A percentile compares a stretch with the other conserved stretches of the same genome.
phyloP scores from a whole-genome alignment of 306 rosid species.

The Psophocarpus tetragonolobus region DNA sequence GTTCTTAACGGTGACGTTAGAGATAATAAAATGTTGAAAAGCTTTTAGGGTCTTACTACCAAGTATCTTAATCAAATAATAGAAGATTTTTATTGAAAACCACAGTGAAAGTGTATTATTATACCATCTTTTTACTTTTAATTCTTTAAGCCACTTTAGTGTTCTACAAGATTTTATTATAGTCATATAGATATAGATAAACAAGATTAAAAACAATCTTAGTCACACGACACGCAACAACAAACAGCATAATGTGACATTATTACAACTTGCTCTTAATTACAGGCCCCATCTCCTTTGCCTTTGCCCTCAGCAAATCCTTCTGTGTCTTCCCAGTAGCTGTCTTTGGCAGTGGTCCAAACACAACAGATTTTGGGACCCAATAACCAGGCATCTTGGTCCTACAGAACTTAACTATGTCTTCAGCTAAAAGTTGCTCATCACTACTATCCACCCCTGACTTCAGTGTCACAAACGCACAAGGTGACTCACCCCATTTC shows the following conservation, averaged over 20 bases:
- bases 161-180: not conserved
- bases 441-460: not conserved
- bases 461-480: conserved; percentile 18
- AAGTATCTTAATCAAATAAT: not conserved
- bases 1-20: too few relatives aligned
- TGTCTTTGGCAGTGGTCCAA: conserved; percentile 18
- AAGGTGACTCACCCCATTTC: conserved; percentile 26
- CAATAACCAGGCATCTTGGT: not conserved
- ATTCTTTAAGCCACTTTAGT: not conserved
- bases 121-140: not conserved
- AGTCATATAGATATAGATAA: not conserved
- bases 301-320: not conserved
- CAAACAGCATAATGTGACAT: not conserved
- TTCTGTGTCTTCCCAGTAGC: conserved; percentile 10
- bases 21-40: not conserved
- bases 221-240: not conserved
- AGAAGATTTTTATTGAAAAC: not conserved
- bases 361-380: conserved; percentile 12
- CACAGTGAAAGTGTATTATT: not conserved
- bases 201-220: not conserved
- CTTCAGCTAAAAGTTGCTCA: not conserved
- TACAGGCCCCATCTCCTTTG: not conserved
- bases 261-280: not conserved
- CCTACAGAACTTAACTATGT: not conserved
- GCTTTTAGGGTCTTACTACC: not conserved